A percentile compares a stretch with the other conserved stretches of the same genome.
These are phyloP conservation scores for Neofusicoccum umdonicola DNA, from an alignment of 2,329 filamentous ascomycete species.

Conservation along the genomic window DNA sequence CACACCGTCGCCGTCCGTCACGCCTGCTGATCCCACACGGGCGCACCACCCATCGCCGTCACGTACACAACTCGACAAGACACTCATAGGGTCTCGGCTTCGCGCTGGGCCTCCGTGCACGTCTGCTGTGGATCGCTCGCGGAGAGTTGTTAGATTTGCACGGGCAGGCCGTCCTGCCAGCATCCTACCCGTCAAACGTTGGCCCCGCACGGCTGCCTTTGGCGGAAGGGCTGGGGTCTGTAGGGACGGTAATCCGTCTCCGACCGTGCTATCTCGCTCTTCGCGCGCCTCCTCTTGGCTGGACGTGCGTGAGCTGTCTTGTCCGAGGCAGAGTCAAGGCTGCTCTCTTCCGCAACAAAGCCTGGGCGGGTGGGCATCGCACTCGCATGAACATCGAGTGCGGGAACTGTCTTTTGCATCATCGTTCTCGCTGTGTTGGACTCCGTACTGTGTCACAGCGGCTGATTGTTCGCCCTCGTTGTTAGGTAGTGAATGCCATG, in stretches of 20 bases:
- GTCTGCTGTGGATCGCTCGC: neutral
- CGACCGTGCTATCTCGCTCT: neutral
- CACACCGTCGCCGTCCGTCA: neutral
- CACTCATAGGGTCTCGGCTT: neutral
- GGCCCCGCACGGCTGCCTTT: neutral
- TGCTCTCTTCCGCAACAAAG: neutral
- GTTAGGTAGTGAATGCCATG: neutral
- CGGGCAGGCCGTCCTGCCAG: neutral
- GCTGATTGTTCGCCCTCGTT: neutral
- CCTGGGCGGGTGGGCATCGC: conserved; percentile 8
- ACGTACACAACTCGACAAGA: neutral
- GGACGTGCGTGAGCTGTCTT: neutral
- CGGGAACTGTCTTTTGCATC: neutral
- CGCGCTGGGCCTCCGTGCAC: neutral
- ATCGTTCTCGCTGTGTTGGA: neutral
- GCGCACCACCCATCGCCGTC: neutral
- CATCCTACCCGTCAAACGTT: neutral
- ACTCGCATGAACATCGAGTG: neutral
- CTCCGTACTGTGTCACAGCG: neutral
- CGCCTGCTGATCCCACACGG: neutral
- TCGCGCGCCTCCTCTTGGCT: neutral
- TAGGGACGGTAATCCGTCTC: neutral
- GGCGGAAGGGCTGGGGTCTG: conserved; percentile 4
- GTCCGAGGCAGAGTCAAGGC: neutral
- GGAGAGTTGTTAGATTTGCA: neutral